Conservation (phyloP, 257 asterid genomes). For the Fraxinus pennsylvanica region DNA sequence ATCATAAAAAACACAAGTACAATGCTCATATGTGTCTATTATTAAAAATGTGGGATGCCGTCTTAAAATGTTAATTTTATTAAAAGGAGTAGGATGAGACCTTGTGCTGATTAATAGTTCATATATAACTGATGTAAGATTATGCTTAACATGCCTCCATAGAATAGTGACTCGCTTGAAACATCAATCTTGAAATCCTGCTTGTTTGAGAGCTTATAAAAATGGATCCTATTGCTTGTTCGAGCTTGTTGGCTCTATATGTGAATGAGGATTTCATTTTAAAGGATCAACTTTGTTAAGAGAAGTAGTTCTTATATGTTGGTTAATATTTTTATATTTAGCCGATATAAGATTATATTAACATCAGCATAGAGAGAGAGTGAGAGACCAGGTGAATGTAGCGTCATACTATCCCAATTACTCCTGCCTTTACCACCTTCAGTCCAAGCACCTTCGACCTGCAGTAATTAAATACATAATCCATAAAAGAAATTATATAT, state of each 20-base stretch:
- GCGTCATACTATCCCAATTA: background rate
- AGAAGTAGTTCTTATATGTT: background rate
- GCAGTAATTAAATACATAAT: background rate
- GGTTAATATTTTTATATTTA: background rate
- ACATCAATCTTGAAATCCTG: too few species aligned
- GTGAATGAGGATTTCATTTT: background rate
- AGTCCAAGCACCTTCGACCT: conserved; percentile 2
- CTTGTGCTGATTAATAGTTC: too few species aligned
- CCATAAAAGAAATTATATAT: too few species aligned
- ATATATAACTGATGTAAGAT: too few species aligned
- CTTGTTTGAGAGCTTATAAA: background rate
- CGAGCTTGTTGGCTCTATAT: background rate
- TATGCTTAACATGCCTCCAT: too few species aligned
- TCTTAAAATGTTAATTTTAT: too few species aligned
- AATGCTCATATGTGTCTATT: background rate
- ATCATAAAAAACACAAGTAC: background rate
- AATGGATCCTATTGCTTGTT: background rate
- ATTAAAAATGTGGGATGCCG: too few species aligned
- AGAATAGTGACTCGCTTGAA: too few species aligned
- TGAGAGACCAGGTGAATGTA: background rate
- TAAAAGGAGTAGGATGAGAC: too few species aligned
- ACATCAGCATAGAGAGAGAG: background rate
- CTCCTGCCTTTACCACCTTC: background rate
- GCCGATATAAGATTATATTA: background rate
- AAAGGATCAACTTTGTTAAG: background rate